These are phyloP conservation scores for Fraxinus velutina DNA, from an alignment of 305 asterid species.

Conservation along the genomic window DNA sequence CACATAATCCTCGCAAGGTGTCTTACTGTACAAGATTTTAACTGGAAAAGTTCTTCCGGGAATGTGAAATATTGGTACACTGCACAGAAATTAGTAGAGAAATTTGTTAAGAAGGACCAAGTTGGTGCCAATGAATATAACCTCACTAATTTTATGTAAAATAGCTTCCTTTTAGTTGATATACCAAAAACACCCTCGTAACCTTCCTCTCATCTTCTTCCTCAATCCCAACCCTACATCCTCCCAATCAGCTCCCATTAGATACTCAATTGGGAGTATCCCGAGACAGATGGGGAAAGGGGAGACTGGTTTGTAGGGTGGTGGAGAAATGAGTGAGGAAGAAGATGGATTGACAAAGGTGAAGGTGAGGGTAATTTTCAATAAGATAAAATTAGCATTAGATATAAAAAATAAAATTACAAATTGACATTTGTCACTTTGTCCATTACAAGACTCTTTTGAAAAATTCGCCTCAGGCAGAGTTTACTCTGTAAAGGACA, in stretches of 20 bases:
- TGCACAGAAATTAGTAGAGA: slow-evolving; percentile 33
- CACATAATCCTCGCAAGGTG: slow-evolving; percentile 96
- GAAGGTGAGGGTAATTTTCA: background rate
- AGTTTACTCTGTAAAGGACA: background rate
- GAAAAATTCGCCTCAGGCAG: background rate
- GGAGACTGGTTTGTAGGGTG: background rate
- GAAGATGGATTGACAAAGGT: background rate
- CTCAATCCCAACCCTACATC: background rate
- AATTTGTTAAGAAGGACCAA: background rate
- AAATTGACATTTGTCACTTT: background rate
- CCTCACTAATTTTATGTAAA: background rate
- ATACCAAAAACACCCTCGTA: background rate
- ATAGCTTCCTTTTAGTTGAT: background rate
- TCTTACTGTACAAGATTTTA: slow-evolving; percentile 64
- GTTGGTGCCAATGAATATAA: background rate
- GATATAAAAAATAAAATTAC: background rate
- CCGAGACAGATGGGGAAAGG: background rate
- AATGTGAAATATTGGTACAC: slow-evolving; percentile 91
- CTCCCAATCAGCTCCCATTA: background rate
- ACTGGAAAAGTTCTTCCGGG: slow-evolving; percentile 98
- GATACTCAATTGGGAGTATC: background rate
- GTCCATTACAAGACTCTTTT: background rate
- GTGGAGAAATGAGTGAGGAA: background rate
- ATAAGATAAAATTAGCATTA: background rate
- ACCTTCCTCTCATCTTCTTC: background rate